A percentile compares a stretch with the other conserved stretches of the same genome.
Evolutionary conservation across 2,329 filamentous ascomycete species (phyloP).

Genomic region (Malbranchea cinnamomea): DNA sequence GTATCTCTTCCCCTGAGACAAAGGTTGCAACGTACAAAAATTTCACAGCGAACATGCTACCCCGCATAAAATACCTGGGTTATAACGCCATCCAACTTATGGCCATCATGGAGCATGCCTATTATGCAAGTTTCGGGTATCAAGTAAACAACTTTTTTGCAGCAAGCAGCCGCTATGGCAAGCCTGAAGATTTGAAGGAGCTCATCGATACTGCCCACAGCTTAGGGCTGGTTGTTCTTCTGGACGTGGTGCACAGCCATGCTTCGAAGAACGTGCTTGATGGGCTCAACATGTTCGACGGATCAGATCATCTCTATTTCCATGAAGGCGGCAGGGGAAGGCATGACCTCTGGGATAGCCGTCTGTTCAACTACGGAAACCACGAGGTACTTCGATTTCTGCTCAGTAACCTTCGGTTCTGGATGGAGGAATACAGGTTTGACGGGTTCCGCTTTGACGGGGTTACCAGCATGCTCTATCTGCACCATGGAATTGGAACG

Average conservation of each 20-base stretch:
- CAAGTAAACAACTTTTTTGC: conserved; percentile 99
- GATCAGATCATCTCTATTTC: conserved; percentile 90
- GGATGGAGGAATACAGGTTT: conserved; percentile 97
- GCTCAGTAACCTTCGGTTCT: conserved; percentile 88
- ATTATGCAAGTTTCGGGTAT: conserved; percentile 98
- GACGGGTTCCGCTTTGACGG: conserved; percentile 97
- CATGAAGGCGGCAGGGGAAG: conserved; percentile 70
- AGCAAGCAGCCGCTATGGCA: conserved; percentile 85
- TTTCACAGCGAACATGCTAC: conserved; percentile 84
- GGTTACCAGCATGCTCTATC: conserved; percentile 96
- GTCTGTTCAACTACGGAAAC: conserved; percentile 90
- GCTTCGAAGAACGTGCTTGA: conserved; percentile 95
- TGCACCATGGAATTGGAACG: conserved; percentile 93
- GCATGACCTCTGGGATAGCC: conserved; percentile 91
- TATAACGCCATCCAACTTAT: conserved; percentile 98
- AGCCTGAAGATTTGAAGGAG: conserved; percentile 90
- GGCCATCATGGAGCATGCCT: conserved; percentile 98
- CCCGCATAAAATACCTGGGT: conserved; percentile 73
- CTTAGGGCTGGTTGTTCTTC: conserved; percentile 75
- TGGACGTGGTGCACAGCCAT: conserved; percentile 95
- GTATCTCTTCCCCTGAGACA: conserved; percentile 83
- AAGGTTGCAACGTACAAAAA: conserved; percentile 92
- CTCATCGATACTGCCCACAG: conserved; percentile 88
- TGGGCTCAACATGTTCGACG: conserved; percentile 90
- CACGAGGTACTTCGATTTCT: conserved; percentile 95